Conservation (phyloP, 164 flowering plant genomes). For the Chloranthus sessilifolius region DNA sequence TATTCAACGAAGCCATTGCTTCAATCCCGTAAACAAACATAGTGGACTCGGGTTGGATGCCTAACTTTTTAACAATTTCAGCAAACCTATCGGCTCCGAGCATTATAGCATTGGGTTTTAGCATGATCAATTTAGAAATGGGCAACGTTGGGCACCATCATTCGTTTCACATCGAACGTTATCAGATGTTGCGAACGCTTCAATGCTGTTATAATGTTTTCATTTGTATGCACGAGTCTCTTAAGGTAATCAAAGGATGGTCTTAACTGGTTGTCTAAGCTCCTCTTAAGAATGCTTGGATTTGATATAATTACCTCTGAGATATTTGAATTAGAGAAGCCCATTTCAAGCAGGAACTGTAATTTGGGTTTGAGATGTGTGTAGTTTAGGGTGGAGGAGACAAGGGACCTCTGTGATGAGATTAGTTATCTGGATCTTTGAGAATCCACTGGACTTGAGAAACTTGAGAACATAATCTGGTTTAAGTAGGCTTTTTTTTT, state of each 20-base stretch:
- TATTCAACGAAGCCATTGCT: constrained; percentile 7
- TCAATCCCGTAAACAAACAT: constrained; percentile 6
- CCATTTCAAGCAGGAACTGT: not conserved
- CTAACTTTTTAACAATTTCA: not conserved
- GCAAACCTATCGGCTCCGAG: not conserved
- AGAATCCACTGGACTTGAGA: constrained; percentile 5
- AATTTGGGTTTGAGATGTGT: constrained; percentile 7
- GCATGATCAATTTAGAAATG: not conserved
- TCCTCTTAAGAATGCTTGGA: not conserved
- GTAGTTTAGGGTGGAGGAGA: not conserved
- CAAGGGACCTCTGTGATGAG: not conserved
- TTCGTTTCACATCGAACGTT: not conserved
- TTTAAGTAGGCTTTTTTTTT: not conserved
- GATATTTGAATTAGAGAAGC: not conserved
- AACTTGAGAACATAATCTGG: constrained; percentile 2
- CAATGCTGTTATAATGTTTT: not conserved
- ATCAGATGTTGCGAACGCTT: constrained; percentile 1
- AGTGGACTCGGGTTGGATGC: not conserved
- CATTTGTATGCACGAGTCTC: not conserved
- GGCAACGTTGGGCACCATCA: not conserved
- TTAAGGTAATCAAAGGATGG: constrained; percentile 8
- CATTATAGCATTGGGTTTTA: not conserved
- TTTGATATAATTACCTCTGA: not conserved
- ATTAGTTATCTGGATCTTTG: not conserved
- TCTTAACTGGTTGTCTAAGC: constrained; percentile 2